Conservation (phyloP, 129 eudicot genomes). For the Helianthus annuus region DNA sequence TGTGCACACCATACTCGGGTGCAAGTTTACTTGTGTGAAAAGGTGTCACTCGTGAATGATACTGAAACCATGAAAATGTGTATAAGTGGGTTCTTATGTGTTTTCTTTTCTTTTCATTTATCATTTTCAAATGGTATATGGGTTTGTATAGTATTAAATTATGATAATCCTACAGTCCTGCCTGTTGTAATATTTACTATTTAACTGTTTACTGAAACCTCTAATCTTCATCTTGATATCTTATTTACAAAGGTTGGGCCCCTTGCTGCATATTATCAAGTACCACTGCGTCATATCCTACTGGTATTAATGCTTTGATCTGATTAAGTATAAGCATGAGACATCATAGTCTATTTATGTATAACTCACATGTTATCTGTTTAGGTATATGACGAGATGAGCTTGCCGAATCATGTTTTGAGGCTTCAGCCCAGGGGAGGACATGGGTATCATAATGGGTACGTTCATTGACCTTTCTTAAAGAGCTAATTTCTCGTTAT, state of each 20-base stretch:
- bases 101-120: slow-evolving; percentile 6
- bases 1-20: no score
- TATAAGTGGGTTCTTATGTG: not conserved
- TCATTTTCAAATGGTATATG: no score
- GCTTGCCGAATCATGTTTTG: slow-evolving; percentile 90
- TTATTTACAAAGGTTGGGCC: no score
- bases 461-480: slow-evolving; percentile 30
- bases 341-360: not conserved
- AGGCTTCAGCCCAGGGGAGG: slow-evolving; percentile 98
- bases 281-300: no score
- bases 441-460: slow-evolving; percentile 97
- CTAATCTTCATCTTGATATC: no score
- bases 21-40: no score
- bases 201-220: no score
- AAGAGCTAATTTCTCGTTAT: not conserved
- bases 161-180: slow-evolving; percentile 46
- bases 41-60: no score
- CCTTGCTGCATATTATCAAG: no score
- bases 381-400: slow-evolving; percentile 95
- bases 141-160: not conserved
- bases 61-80: not conserved
- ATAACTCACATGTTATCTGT: not conserved
- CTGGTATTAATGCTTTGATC: slow-evolving; percentile 56
- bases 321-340: not conserved
- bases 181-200: no score